These are phyloP conservation scores for Saccharomycopsis fermentans DNA, from an alignment of 805 yeast genomes.

Conservation along the genomic window DNA sequence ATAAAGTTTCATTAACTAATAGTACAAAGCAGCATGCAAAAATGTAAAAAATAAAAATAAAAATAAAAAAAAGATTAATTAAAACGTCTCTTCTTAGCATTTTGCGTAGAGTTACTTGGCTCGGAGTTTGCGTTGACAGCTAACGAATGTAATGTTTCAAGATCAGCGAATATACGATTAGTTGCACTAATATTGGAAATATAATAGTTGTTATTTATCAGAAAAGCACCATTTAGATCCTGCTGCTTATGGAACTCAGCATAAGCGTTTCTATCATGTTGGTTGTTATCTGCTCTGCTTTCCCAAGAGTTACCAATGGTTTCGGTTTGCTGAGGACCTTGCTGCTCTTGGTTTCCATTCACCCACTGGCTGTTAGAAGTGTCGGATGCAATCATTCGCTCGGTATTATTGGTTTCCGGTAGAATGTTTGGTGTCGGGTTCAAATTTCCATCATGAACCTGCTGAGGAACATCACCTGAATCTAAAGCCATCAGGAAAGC, in stretches of 20 bases:
- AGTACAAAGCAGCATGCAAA: not conserved
- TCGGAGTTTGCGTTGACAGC: conserved; percentile 12
- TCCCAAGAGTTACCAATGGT: not conserved
- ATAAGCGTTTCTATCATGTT: not conserved
- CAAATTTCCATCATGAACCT: not conserved
- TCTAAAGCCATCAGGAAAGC: conserved; percentile 24
- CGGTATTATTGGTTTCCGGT: not conserved
- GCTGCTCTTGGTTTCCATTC: not conserved
- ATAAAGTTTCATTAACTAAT: not conserved
- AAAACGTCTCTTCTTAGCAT: not conserved
- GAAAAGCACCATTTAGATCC: not conserved
- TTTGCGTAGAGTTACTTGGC: not conserved
- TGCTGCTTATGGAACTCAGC: not conserved
- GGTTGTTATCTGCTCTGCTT: not conserved
- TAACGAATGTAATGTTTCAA: conserved; percentile 19
- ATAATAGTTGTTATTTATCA: not conserved
- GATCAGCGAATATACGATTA: conserved; percentile 8
- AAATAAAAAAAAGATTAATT: not conserved
- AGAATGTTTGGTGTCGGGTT: not conserved
- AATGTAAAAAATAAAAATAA: too few relatives aligned
- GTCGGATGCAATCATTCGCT: not conserved
- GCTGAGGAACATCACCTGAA: not conserved
- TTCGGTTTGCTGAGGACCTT: not conserved
- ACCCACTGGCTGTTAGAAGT: not conserved
- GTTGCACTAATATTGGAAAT: not conserved